Conservation (phyloP, 2,329 filamentous ascomycete species). For the Cordyceps javanica region DNA sequence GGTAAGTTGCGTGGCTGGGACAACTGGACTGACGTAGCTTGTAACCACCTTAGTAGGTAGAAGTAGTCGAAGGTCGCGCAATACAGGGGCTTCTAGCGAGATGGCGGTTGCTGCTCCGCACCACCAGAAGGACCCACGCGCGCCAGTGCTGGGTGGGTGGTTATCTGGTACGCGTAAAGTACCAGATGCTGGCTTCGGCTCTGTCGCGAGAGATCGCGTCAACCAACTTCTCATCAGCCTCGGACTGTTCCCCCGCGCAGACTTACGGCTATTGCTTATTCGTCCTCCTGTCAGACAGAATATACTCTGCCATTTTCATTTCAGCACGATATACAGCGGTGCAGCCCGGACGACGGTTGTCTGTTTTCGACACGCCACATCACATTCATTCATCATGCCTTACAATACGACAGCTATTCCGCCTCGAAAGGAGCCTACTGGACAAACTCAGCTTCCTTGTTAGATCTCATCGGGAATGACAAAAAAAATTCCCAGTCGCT, state of each 20-base stretch:
- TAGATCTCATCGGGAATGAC: slow-evolving; percentile 30
- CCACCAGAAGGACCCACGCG: background rate
- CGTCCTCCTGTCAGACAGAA: background rate
- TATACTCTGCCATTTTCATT: background rate
- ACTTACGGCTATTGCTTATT: background rate
- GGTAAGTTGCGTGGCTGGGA: background rate
- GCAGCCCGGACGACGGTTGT: background rate
- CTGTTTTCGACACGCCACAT: background rate
- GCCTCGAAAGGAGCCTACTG: slow-evolving; percentile 74
- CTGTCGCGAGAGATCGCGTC: background rate
- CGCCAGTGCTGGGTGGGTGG: background rate
- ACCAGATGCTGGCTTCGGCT: background rate
- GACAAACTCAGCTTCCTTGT: slow-evolving; percentile 81
- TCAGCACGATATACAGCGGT: background rate
- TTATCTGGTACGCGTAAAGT: slow-evolving; percentile 9
- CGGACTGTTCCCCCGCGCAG: background rate
- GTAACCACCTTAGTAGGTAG: too few relatives aligned
- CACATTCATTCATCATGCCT: slow-evolving; percentile 54
- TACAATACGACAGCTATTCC: slow-evolving; percentile 84
- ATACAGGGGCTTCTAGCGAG: slow-evolving; percentile 16
- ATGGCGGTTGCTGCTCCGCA: background rate
- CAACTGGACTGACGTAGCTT: background rate
- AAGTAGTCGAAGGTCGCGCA: slow-evolving; percentile 4
- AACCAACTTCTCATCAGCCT: background rate
- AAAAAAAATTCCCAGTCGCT: background rate